Evolutionary conservation across 2,329 filamentous ascomycete genomes (phyloP), one percentile per base, ranked within the genome.

Genomic region (Mycosphaerella arachidis): DNA sequence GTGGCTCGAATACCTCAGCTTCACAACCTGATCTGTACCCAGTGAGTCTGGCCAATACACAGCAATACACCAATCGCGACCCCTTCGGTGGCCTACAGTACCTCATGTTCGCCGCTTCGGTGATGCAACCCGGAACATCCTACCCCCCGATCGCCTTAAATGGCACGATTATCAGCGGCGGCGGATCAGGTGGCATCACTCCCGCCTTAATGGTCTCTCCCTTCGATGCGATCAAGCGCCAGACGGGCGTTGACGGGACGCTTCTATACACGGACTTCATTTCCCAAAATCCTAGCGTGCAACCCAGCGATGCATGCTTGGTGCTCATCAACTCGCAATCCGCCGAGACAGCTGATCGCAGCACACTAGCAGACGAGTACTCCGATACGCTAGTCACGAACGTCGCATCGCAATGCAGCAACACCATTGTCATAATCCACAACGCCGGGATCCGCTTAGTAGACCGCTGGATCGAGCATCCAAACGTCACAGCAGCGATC

Each of bases 401-500:
- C 56, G 67, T 72, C 51, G 70, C 70, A 5, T 59, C 60, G 4
- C 58, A 70, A 55, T 71, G 70, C 63, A 61, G 54, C 58, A 71
- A 72, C 62, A 72, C 70, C 27, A 68, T 71, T 24, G 70, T 72
- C 29, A 53, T 70, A 2, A 69, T 71, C 58, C 70, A 72, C 65
- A 71, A 71, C 59, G 68, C 69, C 46, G 69, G 69, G 18, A 60
- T 69, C 37, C 61, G 69, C 13, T 62, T 69, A 16, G 68, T 72
- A 6, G 69, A 72, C 52, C 56, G 60, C 51, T 72, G 66, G 66
- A 65, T 68, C 58, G 65, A 70, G 27, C 64, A 72, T 54, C 60
- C 65, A 6, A 67, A 67, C 31, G 60, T 67, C 35, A 67, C 65
- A 29, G 65, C 65, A 6, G 56, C 57, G 6, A 58, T 67, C 33